phyloP scores from a whole-genome alignment of 164 flowering plant genomes.

The Umbilicus rupestris region DNA sequence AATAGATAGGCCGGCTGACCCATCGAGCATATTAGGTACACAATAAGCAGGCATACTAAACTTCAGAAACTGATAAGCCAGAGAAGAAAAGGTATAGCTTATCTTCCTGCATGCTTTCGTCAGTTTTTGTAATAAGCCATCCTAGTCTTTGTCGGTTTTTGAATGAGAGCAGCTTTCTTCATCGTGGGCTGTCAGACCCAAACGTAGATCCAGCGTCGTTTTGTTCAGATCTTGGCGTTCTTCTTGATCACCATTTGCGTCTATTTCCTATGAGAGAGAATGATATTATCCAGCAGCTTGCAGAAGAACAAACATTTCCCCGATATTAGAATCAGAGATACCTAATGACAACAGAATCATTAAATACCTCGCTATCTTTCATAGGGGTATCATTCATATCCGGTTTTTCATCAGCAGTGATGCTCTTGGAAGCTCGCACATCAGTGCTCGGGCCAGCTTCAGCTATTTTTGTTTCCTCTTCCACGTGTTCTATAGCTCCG shows the following conservation, averaged over 20 bases:
- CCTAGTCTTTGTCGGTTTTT: not conserved
- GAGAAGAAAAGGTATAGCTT: slow-evolving; percentile 1
- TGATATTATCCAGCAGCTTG: not conserved
- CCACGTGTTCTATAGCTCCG: slow-evolving; percentile 44
- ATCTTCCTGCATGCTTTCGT: not conserved
- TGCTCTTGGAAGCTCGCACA: slow-evolving; percentile 29
- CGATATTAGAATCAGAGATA: not conserved
- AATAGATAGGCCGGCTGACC: not conserved
- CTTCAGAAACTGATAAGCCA: not conserved
- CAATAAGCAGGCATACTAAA: not conserved
- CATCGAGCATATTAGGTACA: not conserved
- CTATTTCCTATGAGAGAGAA: slow-evolving; percentile 10
- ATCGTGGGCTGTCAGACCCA: slow-evolving; percentile 22
- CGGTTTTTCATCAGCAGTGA: slow-evolving; percentile 50
- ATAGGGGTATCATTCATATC: slow-evolving; percentile 75
- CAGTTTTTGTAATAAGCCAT: not conserved
- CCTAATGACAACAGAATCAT: not conserved
- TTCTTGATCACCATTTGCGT: slow-evolving; percentile 24
- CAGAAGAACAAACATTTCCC: not conserved
- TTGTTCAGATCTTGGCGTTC: slow-evolving; percentile 58
- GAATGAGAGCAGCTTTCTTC: not conserved
- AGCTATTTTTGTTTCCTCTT: slow-evolving; percentile 43
- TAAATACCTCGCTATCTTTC: slow-evolving; percentile 58
- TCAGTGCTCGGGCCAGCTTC: slow-evolving; percentile 23
- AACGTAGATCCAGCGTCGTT: slow-evolving; percentile 64